Conservation (phyloP, 2,329 filamentous ascomycete genomes). For the Cordyceps cateniannulata region DNA sequence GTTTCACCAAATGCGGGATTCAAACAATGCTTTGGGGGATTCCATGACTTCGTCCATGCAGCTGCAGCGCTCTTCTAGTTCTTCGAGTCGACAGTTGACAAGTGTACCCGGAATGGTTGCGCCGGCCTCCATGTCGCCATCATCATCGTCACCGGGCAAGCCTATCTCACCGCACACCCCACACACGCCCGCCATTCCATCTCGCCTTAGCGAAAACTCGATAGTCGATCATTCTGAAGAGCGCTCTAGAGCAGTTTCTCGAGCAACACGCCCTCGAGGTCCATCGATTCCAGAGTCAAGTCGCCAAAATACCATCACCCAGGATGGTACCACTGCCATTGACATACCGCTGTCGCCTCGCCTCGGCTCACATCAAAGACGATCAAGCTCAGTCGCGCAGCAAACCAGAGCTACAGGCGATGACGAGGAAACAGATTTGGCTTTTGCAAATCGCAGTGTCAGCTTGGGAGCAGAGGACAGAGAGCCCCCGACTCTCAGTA, state of each 20-base stretch:
- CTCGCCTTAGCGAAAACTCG: slow-evolving; percentile 85
- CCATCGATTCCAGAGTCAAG: slow-evolving; percentile 24
- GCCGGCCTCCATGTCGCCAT: slow-evolving; percentile 72
- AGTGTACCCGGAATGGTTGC: slow-evolving; percentile 61
- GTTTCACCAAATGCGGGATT: slow-evolving; percentile 84
- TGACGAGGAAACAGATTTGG: slow-evolving; percentile 55
- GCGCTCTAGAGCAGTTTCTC: slow-evolving; percentile 24
- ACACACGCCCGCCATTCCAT: slow-evolving; percentile 89
- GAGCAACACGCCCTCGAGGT: slow-evolving; percentile 21
- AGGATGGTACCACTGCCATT: slow-evolving; percentile 57
- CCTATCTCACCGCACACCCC: slow-evolving; percentile 85
- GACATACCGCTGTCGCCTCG: slow-evolving; percentile 69
- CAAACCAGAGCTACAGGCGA: slow-evolving; percentile 49
- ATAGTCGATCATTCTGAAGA: slow-evolving; percentile 41
- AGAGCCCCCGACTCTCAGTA: slow-evolving; percentile 58
- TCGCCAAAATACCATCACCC: slow-evolving; percentile 34
- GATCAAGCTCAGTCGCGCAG: slow-evolving; percentile 65
- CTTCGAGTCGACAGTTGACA: slow-evolving; percentile 55
- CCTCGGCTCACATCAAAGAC: slow-evolving; percentile 46
- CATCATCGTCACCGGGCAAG: slow-evolving; percentile 86
- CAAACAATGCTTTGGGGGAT: slow-evolving; percentile 81
- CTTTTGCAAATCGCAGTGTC: slow-evolving; percentile 59
- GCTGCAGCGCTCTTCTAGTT: slow-evolving; percentile 74
- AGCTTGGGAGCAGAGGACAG: slow-evolving; percentile 61
- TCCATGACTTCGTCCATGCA: slow-evolving; percentile 88